These are phyloP conservation scores for Ascodesmis nigricans DNA, from an alignment of 495 filamentous ascomycete genomes.

Conservation along the genomic window DNA sequence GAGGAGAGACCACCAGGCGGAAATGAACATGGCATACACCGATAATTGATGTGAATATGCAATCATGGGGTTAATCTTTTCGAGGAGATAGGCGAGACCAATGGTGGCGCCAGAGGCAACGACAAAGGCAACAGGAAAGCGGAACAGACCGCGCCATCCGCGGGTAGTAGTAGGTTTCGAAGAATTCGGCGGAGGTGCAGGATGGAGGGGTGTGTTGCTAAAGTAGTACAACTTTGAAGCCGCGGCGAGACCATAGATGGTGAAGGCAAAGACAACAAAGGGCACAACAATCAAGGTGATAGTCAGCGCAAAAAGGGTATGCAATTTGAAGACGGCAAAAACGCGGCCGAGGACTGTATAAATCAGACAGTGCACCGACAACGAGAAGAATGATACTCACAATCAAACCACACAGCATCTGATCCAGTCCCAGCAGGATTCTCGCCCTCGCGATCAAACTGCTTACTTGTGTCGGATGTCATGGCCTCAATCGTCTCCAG, in stretches of 20 bases:
- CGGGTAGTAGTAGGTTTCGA: slow-evolving; percentile 41
- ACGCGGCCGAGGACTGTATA: slow-evolving; percentile 44
- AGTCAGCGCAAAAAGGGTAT: slow-evolving; percentile 70
- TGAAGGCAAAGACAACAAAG: slow-evolving; percentile 44
- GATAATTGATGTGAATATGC: slow-evolving; percentile 68
- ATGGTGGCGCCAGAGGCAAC: slow-evolving; percentile 46
- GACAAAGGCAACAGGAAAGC: slow-evolving; percentile 56
- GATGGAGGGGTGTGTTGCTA: slow-evolving; percentile 34
- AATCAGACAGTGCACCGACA: slow-evolving; percentile 1
- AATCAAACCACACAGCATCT: slow-evolving; percentile 76
- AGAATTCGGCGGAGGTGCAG: slow-evolving; percentile 33
- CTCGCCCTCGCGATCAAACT: slow-evolving; percentile 33
- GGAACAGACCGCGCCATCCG: slow-evolving; percentile 61
- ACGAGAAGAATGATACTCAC: slow-evolving; percentile 4
- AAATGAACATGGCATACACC: slow-evolving; percentile 70
- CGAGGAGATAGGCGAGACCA: slow-evolving; percentile 52
- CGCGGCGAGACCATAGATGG: slow-evolving; percentile 43
- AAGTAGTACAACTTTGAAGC: slow-evolving; percentile 68
- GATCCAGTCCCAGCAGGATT: slow-evolving; percentile 35
- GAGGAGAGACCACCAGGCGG: slow-evolving; percentile 52
- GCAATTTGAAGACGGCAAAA: slow-evolving; percentile 57
- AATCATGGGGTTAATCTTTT: slow-evolving; percentile 68
- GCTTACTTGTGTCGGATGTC: slow-evolving; percentile 42
- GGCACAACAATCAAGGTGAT: slow-evolving; percentile 58
- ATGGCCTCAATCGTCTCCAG: slow-evolving; percentile 48